These are phyloP conservation scores for Globisporangium yorkense DNA, from an alignment of 352 stramenopile species.

Conservation along the genomic window DNA sequence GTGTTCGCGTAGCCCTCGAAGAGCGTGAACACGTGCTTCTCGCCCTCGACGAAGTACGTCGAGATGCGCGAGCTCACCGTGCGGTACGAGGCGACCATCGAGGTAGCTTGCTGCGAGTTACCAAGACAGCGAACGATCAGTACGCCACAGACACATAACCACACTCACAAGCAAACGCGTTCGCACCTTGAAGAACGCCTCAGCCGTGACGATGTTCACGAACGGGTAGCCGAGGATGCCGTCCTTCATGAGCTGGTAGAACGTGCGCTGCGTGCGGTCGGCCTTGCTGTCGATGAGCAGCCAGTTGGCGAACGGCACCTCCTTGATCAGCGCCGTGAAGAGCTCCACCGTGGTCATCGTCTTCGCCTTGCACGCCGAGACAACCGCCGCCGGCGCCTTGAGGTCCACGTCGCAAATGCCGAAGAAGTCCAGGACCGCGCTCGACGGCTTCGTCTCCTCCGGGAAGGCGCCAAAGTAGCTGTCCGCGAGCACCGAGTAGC, in stretches of 20 bases:
- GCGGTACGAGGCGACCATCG: slow-evolving; percentile 35
- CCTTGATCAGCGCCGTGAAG: slow-evolving; percentile 30
- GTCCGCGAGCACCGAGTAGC: slow-evolving; percentile 31
- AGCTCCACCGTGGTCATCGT: slow-evolving; percentile 30
- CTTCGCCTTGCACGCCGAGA: slow-evolving; percentile 18
- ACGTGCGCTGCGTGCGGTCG: slow-evolving; percentile 51
- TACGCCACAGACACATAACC: background rate
- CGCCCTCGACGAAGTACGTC: slow-evolving; percentile 45
- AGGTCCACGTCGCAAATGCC: slow-evolving; percentile 24
- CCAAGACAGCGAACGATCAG: background rate
- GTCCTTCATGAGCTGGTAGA: slow-evolving; percentile 51
- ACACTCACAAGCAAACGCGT: background rate
- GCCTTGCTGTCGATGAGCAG: slow-evolving; percentile 57
- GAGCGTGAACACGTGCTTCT: slow-evolving; percentile 37
- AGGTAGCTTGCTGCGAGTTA: slow-evolving; percentile 18
- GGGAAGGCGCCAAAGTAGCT: slow-evolving; percentile 41
- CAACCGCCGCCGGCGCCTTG: slow-evolving; percentile 11
- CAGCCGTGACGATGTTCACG: slow-evolving; percentile 34
- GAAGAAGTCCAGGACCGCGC: slow-evolving; percentile 27
- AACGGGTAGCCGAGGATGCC: slow-evolving; percentile 54
- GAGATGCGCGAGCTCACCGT: slow-evolving; percentile 23
- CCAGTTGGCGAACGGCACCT: slow-evolving; percentile 36
- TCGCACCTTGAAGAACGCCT: slow-evolving; percentile 22
- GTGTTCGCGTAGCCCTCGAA: slow-evolving; percentile 20
- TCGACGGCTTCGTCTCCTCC: slow-evolving; percentile 14